Percentiles rank a stretch among this genome's conserved stretches.
phyloP scores from a whole-genome alignment of 1,284 basidiomycete genomes.

The Tilletia caries region DNA sequence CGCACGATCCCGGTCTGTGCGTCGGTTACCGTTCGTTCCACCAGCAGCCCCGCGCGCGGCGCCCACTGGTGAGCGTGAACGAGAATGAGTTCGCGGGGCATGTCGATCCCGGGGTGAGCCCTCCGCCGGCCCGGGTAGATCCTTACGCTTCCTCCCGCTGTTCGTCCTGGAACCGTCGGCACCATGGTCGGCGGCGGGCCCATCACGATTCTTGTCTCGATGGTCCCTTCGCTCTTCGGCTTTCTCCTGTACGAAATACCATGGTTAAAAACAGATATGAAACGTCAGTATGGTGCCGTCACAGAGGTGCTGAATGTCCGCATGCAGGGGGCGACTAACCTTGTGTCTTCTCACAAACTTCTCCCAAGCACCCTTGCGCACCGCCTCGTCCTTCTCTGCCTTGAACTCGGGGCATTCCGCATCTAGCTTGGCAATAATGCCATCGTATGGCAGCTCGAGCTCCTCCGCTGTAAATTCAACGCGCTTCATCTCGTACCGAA shows the following conservation, averaged over 20 bases:
- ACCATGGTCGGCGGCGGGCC: neutral
- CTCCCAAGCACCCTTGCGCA: constrained; percentile 41
- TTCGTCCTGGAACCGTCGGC: neutral
- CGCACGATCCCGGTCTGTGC: neutral
- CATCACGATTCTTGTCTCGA: constrained; percentile 3
- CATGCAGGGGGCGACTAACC: constrained; percentile 18
- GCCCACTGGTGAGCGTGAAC: neutral
- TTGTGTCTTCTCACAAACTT: constrained; percentile 43
- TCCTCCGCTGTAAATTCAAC: constrained; percentile 57
- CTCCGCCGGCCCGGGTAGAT: neutral
- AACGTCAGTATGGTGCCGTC: neutral
- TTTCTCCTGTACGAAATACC: neutral
- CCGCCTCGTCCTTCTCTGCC: constrained; percentile 29
- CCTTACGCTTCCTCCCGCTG: neutral
- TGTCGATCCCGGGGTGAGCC: neutral
- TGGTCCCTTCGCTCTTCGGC: neutral
- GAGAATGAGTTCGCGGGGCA: neutral
- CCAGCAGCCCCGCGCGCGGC: neutral
- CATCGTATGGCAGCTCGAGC: constrained; percentile 27
- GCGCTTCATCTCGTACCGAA: constrained; percentile 91
- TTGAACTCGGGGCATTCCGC: constrained; percentile 22
- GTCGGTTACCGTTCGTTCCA: too few relatives aligned
- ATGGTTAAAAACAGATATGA: neutral
- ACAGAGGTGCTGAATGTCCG: neutral
- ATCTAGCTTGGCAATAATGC: constrained; percentile 29